Evolutionary conservation across 2,329 filamentous ascomycete genomes (phyloP).

Genomic region (Epichloe hybrida): DNA sequence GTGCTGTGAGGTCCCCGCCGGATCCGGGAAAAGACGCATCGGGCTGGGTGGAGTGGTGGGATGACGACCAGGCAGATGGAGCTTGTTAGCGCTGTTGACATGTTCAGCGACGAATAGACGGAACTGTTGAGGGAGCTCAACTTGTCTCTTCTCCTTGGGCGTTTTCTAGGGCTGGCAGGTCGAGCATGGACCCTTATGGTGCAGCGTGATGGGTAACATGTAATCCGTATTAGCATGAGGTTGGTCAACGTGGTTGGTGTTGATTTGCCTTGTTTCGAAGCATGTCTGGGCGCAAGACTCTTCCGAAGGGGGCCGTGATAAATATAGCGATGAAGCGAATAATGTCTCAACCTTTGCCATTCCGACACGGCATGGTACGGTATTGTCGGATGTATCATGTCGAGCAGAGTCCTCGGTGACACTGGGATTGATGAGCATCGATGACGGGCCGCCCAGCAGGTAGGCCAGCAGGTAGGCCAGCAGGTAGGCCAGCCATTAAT

Average conservation of each 20-base stretch:
- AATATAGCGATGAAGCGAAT: not conserved
- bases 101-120: not conserved
- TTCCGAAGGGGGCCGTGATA: not conserved
- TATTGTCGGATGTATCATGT: not conserved
- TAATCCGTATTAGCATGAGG: not conserved
- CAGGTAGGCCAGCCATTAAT: not conserved
- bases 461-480: not conserved
- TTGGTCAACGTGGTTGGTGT: not conserved
- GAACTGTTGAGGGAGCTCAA: constrained; percentile 1
- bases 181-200: not conserved
- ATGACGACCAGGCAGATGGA: not conserved
- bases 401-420: not conserved
- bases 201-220: not conserved
- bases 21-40: constrained; percentile 19
- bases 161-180: not conserved
- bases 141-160: not conserved
- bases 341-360: not conserved
- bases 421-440: not conserved
- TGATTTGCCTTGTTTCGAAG: not conserved
- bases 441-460: not conserved
- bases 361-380: not conserved
- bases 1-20: constrained; percentile 3
- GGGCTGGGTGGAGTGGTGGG: constrained; percentile 2
- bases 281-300: too few relatives aligned
- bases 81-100: not conserved